These are phyloP conservation scores for Pseudotsuga menziesii DNA, from an alignment of 75 land plant genomes.

Conservation along the genomic window DNA sequence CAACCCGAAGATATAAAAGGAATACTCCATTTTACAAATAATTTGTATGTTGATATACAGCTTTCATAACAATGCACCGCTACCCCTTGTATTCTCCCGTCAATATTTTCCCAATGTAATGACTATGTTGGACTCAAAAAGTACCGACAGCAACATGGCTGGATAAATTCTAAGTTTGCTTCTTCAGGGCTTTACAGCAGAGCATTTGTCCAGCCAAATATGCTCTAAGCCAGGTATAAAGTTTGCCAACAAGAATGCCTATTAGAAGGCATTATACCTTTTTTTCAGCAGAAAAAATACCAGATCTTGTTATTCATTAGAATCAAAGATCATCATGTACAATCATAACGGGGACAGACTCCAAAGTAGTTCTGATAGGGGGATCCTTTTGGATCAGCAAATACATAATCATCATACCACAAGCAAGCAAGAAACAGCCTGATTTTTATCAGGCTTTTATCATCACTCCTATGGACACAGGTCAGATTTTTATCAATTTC, in stretches of 20 bases:
- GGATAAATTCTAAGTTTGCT: background rate
- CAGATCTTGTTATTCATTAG: too few relatives aligned
- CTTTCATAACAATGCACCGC: background rate
- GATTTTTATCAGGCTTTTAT: too few relatives aligned
- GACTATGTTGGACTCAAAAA: background rate
- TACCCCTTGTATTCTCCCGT: background rate
- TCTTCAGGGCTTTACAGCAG: background rate
- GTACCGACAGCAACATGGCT: background rate
- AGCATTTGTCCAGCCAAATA: background rate
- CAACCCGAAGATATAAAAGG: background rate
- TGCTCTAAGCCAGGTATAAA: background rate
- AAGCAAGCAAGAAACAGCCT: too few relatives aligned
- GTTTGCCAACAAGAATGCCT: background rate
- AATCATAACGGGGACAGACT: too few relatives aligned
- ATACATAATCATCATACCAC: too few relatives aligned
- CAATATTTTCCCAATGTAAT: background rate
- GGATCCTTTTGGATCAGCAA: too few relatives aligned
- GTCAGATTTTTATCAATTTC: too few relatives aligned
- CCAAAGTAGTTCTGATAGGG: too few relatives aligned
- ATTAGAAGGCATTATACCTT: background rate
- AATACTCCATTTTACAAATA: background rate
- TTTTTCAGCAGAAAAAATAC: too few relatives aligned
- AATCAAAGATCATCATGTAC: too few relatives aligned
- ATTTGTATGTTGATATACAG: slow-evolving; percentile 1
- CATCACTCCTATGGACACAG: too few relatives aligned